A percentile compares a stretch with the other conserved stretches of the same genome.
Conservation (phyloP, 2,329 filamentous ascomycete genomes). For the Myrmaecium sp. region DNA sequence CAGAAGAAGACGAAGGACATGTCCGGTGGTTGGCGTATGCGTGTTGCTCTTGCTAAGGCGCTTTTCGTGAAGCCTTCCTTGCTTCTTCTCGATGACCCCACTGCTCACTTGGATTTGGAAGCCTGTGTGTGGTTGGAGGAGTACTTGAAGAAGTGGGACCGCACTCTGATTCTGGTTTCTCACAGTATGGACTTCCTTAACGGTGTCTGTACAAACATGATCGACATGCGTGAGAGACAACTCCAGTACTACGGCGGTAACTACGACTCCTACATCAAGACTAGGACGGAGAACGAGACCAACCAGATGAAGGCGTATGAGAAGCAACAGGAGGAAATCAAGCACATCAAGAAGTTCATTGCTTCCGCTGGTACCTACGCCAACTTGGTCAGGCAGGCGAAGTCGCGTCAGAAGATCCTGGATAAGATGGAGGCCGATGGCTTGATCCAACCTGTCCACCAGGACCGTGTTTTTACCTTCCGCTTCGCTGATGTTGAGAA, state of each 20-base stretch:
- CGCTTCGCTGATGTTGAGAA: conserved; percentile 98
- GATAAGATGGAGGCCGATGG: conserved; percentile 99
- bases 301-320: conserved; percentile 99
- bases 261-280: conserved; percentile 96
- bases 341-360: conserved; percentile 99
- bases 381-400: conserved; percentile 97
- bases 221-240: conserved; percentile 83
- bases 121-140: conserved; percentile 99
- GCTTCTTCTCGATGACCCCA: conserved; percentile 92
- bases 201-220: conserved; percentile 96
- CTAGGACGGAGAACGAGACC: conserved; percentile 77
- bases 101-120: conserved; percentile 96
- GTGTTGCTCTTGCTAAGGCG: conserved; percentile 91
- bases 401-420: conserved; percentile 97
- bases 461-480: conserved; percentile 89
- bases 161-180: conserved; percentile 87
- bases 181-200: conserved; percentile 99
- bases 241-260: conserved; percentile 99
- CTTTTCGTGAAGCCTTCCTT: conserved; percentile 96
- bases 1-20: conserved; percentile 99
- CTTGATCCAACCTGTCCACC: conserved; percentile 78
- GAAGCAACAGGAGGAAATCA: conserved; percentile 98
- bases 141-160: conserved; percentile 99
- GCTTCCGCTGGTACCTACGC: conserved; percentile 98
- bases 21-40: conserved; percentile 99